Evolutionary conservation across 2,329 filamentous ascomycete genomes (phyloP).

Genomic region (Thielaviopsis populi): DNA sequence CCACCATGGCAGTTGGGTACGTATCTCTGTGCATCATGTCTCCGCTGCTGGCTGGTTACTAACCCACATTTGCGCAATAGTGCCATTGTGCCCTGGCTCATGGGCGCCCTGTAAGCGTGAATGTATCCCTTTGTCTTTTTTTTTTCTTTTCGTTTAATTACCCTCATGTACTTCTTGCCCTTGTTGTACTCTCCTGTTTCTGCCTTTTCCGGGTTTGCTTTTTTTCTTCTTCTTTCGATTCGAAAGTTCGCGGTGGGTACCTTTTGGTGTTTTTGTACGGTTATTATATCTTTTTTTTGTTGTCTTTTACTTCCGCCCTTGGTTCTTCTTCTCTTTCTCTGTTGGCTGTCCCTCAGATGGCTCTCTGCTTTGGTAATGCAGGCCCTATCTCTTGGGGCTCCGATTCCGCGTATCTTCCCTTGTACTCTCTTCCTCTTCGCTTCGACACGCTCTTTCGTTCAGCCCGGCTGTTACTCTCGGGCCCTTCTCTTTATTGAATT

Average conservation of each 20-base stretch:
- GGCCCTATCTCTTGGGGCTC: conserved; percentile 13
- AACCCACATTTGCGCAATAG: conserved; percentile 19
- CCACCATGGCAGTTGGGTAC: conserved; percentile 81
- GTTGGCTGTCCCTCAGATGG: neutral
- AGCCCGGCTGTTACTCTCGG: neutral
- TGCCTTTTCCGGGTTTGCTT: neutral
- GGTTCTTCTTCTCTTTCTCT: neutral
- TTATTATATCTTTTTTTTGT: conserved; percentile 5
- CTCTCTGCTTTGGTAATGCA: conserved; percentile 11
- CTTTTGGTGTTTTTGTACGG: conserved; percentile 9
- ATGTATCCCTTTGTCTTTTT: conserved; percentile 7
- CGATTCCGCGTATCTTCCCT: conserved; percentile 18
- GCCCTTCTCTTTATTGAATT: conserved; percentile 5
- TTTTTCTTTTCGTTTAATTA: conserved; percentile 13
- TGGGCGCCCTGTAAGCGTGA: conserved; percentile 33
- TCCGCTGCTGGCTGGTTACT: conserved; percentile 18
- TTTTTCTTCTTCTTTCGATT: conserved; percentile 11
- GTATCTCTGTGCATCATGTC: conserved; percentile 27
- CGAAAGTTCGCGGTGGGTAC: conserved; percentile 11
- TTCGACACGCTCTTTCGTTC: neutral
- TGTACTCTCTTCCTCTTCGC: conserved; percentile 1
- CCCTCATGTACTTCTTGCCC: conserved; percentile 10
- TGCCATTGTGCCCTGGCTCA: conserved; percentile 37
- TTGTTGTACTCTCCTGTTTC: conserved; percentile 3
- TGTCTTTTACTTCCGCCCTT: neutral